phyloP scores from a whole-genome alignment of 75 land plant species.

The Azolla pinnata region DNA sequence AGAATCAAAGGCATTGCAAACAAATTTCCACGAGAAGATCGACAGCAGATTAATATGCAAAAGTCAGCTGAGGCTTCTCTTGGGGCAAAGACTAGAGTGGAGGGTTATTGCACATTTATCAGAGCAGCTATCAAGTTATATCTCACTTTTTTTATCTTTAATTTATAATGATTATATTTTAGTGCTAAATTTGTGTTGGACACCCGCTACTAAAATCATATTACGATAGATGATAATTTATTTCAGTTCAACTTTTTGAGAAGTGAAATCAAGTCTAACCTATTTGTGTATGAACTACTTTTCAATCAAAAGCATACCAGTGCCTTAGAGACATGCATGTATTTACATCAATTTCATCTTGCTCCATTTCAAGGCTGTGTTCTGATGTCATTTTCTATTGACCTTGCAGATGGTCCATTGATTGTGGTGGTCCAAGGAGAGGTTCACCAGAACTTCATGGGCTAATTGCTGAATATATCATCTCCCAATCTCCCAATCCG shows the following conservation, averaged over 20 bases:
- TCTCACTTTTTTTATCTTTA: neutral
- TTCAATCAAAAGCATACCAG: too few species aligned
- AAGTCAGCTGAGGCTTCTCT: conserved; percentile 56
- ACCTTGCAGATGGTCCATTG: conserved; percentile 76
- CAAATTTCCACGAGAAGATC: conserved; percentile 47
- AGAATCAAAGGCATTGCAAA: conserved; percentile 53
- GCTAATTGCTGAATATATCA: conserved; percentile 71
- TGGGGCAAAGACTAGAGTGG: conserved; percentile 67
- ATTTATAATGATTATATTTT: neutral
- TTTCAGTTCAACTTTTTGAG: too few species aligned
- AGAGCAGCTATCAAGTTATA: conserved; percentile 81
- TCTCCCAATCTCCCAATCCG: conserved; percentile 66
- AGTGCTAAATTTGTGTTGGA: neutral
- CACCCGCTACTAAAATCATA: too few species aligned
- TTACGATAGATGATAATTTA: too few species aligned
- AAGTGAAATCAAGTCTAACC: too few species aligned
- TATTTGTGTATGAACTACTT: too few species aligned
- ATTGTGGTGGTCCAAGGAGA: conserved; percentile 50
- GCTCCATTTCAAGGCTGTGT: too few species aligned
- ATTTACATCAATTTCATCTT: too few species aligned
- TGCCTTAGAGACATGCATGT: too few species aligned
- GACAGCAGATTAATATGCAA: conserved; percentile 33
- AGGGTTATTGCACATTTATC: conserved; percentile 66
- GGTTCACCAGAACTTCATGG: conserved; percentile 69
- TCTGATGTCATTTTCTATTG: too few species aligned